These are phyloP conservation scores for Immersiporthe knoxdaviesiana DNA, from an alignment of 2,329 filamentous ascomycete species.

Conservation along the genomic window DNA sequence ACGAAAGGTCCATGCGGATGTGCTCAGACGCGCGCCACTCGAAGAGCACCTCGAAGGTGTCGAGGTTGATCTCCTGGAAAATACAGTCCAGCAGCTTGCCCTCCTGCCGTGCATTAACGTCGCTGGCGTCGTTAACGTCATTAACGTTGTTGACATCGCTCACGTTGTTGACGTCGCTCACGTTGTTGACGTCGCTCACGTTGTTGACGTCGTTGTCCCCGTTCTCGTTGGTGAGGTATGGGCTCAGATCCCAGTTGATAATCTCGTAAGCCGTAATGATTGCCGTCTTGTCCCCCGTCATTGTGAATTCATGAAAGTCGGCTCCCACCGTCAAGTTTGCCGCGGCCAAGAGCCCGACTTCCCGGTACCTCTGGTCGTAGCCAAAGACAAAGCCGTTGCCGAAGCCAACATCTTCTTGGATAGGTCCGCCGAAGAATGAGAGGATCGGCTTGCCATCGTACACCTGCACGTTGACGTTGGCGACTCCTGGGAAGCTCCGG, in stretches of 20 bases:
- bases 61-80: constrained; percentile 52
- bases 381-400: constrained; percentile 19
- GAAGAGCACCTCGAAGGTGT: constrained; percentile 51
- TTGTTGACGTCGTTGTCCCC: constrained; percentile 24
- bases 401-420: background rate
- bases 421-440: constrained; percentile 32
- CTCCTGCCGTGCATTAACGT: constrained; percentile 33
- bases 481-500: constrained; percentile 34
- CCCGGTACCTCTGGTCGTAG: constrained; percentile 20
- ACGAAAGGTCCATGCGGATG: constrained; percentile 32
- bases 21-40: constrained; percentile 48
- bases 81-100: constrained; percentile 40
- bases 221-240: constrained; percentile 24
- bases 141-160: too few relatives aligned
- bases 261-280: constrained; percentile 43
- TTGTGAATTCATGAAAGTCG: constrained; percentile 43
- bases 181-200: too few relatives aligned
- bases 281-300: constrained; percentile 45
- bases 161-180: too few relatives aligned
- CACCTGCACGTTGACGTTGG: constrained; percentile 35
- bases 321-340: constrained; percentile 8
- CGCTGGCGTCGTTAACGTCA: too few relatives aligned
- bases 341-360: constrained; percentile 18
- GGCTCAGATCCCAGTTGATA: constrained; percentile 32
- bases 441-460: constrained; percentile 29